A percentile compares a stretch with the other conserved stretches of the same genome.
phyloP scores from a whole-genome alignment of 306 rosid species.

The Herpetospermum pedunculosum region DNA sequence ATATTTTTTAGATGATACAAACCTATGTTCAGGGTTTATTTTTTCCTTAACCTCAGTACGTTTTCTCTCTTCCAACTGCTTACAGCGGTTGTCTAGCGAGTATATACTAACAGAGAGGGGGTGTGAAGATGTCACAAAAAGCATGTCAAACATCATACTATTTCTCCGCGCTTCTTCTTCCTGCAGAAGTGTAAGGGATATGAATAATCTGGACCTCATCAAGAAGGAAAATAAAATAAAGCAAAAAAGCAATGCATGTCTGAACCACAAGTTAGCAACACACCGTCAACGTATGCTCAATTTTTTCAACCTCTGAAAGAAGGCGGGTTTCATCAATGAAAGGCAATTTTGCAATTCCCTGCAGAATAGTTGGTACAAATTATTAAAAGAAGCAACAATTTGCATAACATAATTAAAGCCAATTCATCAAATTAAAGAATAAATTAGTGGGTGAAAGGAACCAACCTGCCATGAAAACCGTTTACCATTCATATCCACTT shows the following conservation, averaged over 20 bases:
- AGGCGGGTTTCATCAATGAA: slow-evolving; percentile 92
- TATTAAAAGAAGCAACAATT: slow-evolving; percentile 7
- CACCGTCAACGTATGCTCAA: slow-evolving; percentile 72
- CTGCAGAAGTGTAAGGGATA: slow-evolving; percentile 18
- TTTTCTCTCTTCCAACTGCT: slow-evolving; percentile 52
- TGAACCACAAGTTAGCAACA: slow-evolving; percentile 3
- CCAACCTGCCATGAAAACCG: slow-evolving; percentile 93
- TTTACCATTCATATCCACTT: slow-evolving; percentile 99
- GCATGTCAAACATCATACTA: slow-evolving; percentile 71
- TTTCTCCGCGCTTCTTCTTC: slow-evolving; percentile 67
- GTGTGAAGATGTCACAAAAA: slow-evolving; percentile 82
- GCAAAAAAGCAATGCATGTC: background rate
- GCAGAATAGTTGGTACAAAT: slow-evolving; percentile 14
- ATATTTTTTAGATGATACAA: slow-evolving; percentile 7
- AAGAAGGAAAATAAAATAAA: background rate
- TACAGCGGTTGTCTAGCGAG: slow-evolving; percentile 76
- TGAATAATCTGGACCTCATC: background rate
- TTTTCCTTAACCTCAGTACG: slow-evolving; percentile 60
- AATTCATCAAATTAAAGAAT: background rate
- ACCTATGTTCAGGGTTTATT: slow-evolving; percentile 76
- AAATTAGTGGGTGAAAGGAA: slow-evolving; percentile 5
- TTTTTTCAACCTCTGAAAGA: slow-evolving; percentile 64
- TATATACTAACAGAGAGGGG: slow-evolving; percentile 94
- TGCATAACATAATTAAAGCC: background rate
- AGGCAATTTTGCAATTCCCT: slow-evolving; percentile 97